Percentiles rank a stretch among this genome's conserved stretches.
Evolutionary conservation across 805 yeast genomes (phyloP).

Genomic region (Wickerhamomyces ciferrii): DNA sequence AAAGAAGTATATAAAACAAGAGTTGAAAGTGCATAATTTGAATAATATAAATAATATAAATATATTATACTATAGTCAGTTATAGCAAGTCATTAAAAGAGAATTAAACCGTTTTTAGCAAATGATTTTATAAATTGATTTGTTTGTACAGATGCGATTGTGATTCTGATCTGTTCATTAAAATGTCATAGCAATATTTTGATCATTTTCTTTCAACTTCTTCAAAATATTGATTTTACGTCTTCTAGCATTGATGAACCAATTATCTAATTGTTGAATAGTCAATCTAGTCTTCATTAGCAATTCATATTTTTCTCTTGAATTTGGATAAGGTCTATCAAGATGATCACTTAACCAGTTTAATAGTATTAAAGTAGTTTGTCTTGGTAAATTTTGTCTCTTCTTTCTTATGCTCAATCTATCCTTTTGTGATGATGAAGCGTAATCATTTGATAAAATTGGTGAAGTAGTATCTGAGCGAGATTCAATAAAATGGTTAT

Average conservation of each 20-base stretch:
- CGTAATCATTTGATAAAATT: slow-evolving; percentile 3
- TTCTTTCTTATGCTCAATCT: slow-evolving; percentile 26
- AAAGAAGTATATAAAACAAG: background rate
- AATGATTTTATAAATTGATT: no score
- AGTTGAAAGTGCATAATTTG: background rate
- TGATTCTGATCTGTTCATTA: no score
- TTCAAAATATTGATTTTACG: slow-evolving; percentile 43
- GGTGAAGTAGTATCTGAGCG: slow-evolving; percentile 1
- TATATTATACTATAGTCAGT: background rate
- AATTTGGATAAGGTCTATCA: slow-evolving; percentile 80
- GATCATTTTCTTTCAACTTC: slow-evolving; percentile 21
- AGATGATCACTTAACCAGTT: slow-evolving; percentile 71
- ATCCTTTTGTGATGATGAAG: background rate
- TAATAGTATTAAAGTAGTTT: slow-evolving; percentile 63
- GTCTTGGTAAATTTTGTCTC: slow-evolving; percentile 75
- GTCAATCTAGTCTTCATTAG: slow-evolving; percentile 71
- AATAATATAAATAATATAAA: no score
- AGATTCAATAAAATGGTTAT: background rate
- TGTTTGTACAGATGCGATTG: no score
- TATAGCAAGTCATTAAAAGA: background rate
- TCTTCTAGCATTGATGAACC: slow-evolving; percentile 87
- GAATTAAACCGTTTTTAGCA: no score
- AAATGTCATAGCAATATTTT: slow-evolving; percentile 20
- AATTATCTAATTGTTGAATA: slow-evolving; percentile 74
- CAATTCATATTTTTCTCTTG: slow-evolving; percentile 66